phyloP scores from a whole-genome alignment of 176 grass and related monocot species.

The Aegilops longissima region DNA sequence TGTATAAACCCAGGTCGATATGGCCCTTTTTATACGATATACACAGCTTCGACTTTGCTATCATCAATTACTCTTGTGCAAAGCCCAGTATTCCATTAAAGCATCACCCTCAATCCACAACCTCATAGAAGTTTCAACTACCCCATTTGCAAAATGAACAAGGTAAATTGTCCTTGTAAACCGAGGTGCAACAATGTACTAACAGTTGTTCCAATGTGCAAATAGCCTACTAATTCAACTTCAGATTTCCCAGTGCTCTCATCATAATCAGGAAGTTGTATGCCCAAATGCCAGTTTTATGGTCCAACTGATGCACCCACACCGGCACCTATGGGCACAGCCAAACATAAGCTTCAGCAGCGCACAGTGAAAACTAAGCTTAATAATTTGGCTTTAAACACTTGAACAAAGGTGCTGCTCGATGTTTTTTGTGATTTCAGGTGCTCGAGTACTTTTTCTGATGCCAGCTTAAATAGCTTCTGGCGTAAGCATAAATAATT shows the following conservation, averaged over 20 bases:
- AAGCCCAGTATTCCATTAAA: neutral
- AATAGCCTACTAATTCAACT: neutral
- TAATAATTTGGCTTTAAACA: neutral
- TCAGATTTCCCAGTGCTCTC: neutral
- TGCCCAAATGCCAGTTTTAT: neutral
- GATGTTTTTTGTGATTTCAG: neutral
- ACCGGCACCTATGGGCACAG: neutral
- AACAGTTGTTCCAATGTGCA: neutral
- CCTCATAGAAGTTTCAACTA: neutral
- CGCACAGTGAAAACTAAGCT: neutral
- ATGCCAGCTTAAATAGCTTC: neutral
- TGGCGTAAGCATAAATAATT: neutral
- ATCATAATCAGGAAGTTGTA: neutral
- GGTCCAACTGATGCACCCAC: neutral
- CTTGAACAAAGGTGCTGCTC: neutral
- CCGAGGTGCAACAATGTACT: neutral
- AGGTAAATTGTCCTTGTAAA: neutral
- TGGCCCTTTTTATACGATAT: neutral
- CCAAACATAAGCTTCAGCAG: neutral
- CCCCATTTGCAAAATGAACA: constrained; percentile 15
- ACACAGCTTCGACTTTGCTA: neutral
- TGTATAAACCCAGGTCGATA: neutral
- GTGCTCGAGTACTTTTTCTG: neutral
- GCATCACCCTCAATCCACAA: neutral
- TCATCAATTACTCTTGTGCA: neutral